Evolutionary conservation across 2,329 filamentous ascomycete species (phyloP).

Genomic region (Claviceps citrina): DNA sequence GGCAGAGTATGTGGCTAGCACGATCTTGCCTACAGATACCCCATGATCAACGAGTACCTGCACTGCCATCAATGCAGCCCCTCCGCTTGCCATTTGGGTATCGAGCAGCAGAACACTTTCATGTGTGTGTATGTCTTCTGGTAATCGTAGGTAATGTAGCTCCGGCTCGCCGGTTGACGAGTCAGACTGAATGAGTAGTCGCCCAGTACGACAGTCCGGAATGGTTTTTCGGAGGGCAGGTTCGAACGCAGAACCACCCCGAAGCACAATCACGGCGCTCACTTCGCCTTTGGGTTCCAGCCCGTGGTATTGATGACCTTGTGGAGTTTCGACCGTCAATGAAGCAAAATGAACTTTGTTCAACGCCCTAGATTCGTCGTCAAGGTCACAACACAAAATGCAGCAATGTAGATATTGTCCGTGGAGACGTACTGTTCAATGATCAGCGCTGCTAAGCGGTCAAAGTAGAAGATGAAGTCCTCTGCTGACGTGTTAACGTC

Average conservation of each 20-base stretch:
- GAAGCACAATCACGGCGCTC: conserved; percentile 75
- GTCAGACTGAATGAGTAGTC: conserved; percentile 82
- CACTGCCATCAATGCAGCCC: conserved; percentile 78
- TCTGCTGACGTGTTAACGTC: conserved; percentile 64
- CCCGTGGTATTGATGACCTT: conserved; percentile 54
- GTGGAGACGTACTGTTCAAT: conserved; percentile 51
- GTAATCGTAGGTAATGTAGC: conserved; percentile 74
- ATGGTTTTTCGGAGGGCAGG: conserved; percentile 78
- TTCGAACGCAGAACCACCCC: conserved; percentile 79
- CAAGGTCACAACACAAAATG: conserved; percentile 4
- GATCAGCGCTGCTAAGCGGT: conserved; percentile 69
- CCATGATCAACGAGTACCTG: conserved; percentile 92
- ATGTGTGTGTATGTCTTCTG: conserved; percentile 55
- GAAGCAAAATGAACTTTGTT: conserved; percentile 60
- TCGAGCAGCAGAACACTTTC: conserved; percentile 77
- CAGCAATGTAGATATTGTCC: not conserved
- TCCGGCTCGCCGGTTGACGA: conserved; percentile 77
- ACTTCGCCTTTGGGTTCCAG: conserved; percentile 56
- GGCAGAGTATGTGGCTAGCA: conserved; percentile 85
- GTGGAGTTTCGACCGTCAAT: conserved; percentile 52
- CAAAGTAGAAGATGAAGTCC: conserved; percentile 96
- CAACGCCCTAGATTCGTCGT: conserved; percentile 40
- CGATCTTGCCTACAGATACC: conserved; percentile 67
- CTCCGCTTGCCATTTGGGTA: conserved; percentile 87
- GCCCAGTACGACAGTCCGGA: conserved; percentile 79